Evolutionary conservation across 2,329 filamentous ascomycete species (phyloP).

Genomic region (Nemania bipapillata): DNA sequence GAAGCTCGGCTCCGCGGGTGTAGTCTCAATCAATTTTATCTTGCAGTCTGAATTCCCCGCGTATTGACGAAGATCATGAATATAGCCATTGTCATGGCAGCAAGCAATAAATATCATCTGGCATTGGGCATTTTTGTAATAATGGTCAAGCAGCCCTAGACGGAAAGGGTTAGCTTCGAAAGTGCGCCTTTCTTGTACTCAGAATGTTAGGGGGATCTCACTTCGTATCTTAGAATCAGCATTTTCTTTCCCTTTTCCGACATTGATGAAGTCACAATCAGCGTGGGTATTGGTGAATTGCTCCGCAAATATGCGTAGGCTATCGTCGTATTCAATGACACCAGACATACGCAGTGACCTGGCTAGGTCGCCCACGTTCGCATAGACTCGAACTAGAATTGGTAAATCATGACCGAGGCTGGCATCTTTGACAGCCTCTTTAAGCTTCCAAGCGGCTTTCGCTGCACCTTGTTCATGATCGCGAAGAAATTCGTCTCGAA

Average conservation of each 20-base stretch:
- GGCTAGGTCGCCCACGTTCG: conserved; percentile 51
- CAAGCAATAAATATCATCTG: conserved; percentile 52
- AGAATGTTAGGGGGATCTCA: conserved; percentile 32
- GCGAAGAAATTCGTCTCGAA: conserved; percentile 50
- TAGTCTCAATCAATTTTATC: conserved; percentile 51
- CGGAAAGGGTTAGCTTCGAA: conserved; percentile 27
- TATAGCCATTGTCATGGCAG: conserved; percentile 53
- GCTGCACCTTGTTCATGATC: conserved; percentile 47
- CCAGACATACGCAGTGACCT: conserved; percentile 50
- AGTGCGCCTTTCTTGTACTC: not conserved
- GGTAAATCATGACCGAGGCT: conserved; percentile 46
- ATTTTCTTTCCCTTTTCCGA: conserved; percentile 53
- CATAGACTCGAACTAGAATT: conserved; percentile 51
- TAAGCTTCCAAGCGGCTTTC: conserved; percentile 49
- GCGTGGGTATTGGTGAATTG: conserved; percentile 52
- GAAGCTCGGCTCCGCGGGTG: conserved; percentile 50
- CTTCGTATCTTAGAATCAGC: conserved; percentile 51
- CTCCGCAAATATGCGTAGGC: conserved; percentile 51
- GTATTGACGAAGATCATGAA: conserved; percentile 52
- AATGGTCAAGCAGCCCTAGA: conserved; percentile 51
- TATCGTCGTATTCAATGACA: conserved; percentile 50
- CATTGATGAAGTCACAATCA: conserved; percentile 53
- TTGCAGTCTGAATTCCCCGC: conserved; percentile 43
- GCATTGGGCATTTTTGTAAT: conserved; percentile 51
- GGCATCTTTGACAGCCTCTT: conserved; percentile 49